phyloP scores from a whole-genome alignment of 257 asterid genomes.

The Jaltomata sinuosa region DNA sequence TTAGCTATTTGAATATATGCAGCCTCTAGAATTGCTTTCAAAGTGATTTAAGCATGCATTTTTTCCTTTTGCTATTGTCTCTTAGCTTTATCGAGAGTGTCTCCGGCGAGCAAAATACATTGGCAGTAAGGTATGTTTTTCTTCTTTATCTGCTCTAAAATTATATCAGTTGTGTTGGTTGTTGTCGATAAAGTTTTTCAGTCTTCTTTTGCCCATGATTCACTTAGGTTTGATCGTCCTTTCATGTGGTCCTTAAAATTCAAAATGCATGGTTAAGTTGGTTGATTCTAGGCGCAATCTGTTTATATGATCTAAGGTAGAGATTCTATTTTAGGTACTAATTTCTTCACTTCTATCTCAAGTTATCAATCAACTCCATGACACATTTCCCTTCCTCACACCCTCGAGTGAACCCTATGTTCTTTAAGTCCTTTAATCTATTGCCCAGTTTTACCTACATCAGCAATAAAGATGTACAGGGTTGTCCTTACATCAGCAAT shows the following conservation, averaged over 20 bases:
- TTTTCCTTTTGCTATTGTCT: too few relatives aligned
- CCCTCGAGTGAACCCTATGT: neutral
- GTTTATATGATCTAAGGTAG: neutral
- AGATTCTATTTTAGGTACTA: neutral
- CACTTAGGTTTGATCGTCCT: too few relatives aligned
- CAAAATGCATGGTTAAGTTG: neutral
- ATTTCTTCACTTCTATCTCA: neutral
- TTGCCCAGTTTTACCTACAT: neutral
- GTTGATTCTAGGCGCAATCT: neutral
- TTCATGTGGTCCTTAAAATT: too few relatives aligned
- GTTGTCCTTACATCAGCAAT: neutral
- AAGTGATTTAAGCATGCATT: too few relatives aligned
- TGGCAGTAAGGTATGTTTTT: conserved; percentile 54
- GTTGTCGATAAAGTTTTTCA: neutral
- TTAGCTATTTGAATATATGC: too few relatives aligned
- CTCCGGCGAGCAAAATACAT: too few relatives aligned
- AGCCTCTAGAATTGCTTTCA: too few relatives aligned
- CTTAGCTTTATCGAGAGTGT: too few relatives aligned
- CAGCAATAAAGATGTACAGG: neutral
- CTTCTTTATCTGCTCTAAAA: neutral
- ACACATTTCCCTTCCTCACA: neutral
- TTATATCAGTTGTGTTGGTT: neutral
- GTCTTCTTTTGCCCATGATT: neutral
- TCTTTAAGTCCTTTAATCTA: neutral
- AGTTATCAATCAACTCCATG: neutral